Evolutionary conservation across 2,329 filamentous ascomycete genomes (phyloP).

Genomic region (Neofusicoccum laricinum): DNA sequence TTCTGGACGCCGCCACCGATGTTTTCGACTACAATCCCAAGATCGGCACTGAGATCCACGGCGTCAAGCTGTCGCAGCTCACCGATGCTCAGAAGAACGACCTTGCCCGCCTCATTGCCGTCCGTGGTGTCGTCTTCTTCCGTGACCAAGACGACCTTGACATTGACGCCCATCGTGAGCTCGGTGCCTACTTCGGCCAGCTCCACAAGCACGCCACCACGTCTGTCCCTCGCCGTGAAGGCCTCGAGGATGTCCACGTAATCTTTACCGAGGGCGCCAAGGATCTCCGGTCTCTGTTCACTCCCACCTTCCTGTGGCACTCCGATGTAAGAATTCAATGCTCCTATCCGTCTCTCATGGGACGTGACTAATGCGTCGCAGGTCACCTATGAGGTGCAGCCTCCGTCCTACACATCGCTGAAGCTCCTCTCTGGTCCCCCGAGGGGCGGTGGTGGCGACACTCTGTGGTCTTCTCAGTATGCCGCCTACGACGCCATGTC

Average conservation of each 20-base stretch:
- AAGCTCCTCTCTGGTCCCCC: conserved; percentile 55
- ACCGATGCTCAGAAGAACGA: conserved; percentile 54
- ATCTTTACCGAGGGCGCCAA: conserved; percentile 52
- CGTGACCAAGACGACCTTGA: conserved; percentile 53
- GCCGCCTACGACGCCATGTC: conserved; percentile 58
- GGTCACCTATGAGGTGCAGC: conserved; percentile 58
- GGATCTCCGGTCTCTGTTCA: conserved; percentile 54
- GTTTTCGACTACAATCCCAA: conserved; percentile 58
- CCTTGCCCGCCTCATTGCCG: conserved; percentile 52
- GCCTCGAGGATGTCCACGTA: conserved; percentile 56
- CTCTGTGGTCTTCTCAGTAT: conserved; percentile 58
- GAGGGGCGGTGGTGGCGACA: conserved; percentile 55
- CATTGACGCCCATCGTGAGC: conserved; percentile 52
- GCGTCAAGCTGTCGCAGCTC: conserved; percentile 50
- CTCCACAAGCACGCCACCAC: conserved; percentile 58
- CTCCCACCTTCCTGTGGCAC: conserved; percentile 56
- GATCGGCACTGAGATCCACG: conserved; percentile 54
- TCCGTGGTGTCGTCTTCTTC: conserved; percentile 58
- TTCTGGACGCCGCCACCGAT: conserved; percentile 51
- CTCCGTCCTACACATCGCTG: conserved; percentile 56
- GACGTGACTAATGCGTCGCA: conserved; percentile 27
- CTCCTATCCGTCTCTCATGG: neutral
- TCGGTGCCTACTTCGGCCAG: conserved; percentile 53
- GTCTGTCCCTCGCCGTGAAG: conserved; percentile 46
- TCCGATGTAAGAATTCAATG: conserved; percentile 45